phyloP scores from a whole-genome alignment of 163 green algal species.

The Chlamydomonas reinhardtii region DNA sequence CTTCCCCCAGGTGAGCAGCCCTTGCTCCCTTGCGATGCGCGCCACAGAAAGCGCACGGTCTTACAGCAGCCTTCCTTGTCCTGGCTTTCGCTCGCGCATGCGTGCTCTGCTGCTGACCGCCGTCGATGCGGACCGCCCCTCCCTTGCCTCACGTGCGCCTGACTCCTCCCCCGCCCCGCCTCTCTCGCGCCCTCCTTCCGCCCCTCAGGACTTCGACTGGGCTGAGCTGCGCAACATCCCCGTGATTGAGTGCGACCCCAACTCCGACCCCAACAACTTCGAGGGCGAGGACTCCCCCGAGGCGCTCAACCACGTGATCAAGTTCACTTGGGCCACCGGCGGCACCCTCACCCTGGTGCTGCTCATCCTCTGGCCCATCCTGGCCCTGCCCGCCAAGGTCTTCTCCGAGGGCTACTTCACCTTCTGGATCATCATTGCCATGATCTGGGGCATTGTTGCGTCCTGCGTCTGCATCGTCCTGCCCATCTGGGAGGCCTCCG shows the following conservation, averaged over 20 bases:
- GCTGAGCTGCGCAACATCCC: constrained; percentile 69
- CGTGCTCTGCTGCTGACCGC: too few relatives aligned
- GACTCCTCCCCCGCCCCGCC: too few relatives aligned
- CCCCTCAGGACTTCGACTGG: constrained; percentile 77
- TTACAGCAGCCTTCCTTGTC: too few relatives aligned
- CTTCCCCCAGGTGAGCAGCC: constrained; percentile 64
- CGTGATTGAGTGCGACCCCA: constrained; percentile 70
- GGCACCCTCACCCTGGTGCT: constrained; percentile 80
- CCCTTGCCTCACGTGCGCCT: too few relatives aligned
- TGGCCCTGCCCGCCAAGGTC: constrained; percentile 85
- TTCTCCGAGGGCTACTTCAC: constrained; percentile 90
- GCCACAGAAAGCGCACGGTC: too few relatives aligned
- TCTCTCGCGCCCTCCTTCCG: too few relatives aligned
- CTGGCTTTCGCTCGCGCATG: too few relatives aligned
- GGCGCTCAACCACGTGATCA: constrained; percentile 64
- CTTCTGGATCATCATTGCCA: constrained; percentile 32
- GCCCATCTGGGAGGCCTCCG: background rate
- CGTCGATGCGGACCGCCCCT: too few relatives aligned
- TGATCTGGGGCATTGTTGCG: background rate
- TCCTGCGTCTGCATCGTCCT: background rate
- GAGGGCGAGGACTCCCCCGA: constrained; percentile 65
- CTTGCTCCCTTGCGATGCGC: too few relatives aligned
- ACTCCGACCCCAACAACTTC: constrained; percentile 43
- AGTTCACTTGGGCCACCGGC: constrained; percentile 73
- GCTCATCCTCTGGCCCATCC: constrained; percentile 85